These are phyloP conservation scores for Aureobasidium sp. DNA, from an alignment of 2,329 filamentous ascomycete species.

Conservation along the genomic window DNA sequence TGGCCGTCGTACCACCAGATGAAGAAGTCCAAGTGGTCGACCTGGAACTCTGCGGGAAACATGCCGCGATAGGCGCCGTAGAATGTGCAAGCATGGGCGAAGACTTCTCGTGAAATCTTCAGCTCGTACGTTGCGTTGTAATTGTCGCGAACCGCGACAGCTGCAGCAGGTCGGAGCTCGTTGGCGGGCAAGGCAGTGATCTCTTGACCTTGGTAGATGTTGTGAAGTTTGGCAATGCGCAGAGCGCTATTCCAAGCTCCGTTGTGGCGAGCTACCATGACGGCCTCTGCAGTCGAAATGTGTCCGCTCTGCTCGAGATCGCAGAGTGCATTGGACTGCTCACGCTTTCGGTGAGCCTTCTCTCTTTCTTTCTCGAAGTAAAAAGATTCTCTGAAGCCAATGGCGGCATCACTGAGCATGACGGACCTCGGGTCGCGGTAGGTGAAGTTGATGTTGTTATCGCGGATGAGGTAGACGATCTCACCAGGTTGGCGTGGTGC, in stretches of 20 bases:
- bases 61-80: not conserved
- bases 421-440: not conserved
- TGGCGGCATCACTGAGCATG: not conserved
- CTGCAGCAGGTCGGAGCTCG: not conserved
- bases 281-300: not conserved
- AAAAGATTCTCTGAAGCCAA: not conserved
- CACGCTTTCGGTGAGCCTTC: not conserved
- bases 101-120: not conserved
- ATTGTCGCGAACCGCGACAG: not conserved
- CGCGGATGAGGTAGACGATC: not conserved
- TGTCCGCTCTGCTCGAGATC: not conserved
- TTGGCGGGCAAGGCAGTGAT: not conserved
- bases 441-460: not conserved
- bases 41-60: not conserved
- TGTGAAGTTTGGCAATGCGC: not conserved
- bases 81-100: not conserved
- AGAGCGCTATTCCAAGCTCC: not conserved
- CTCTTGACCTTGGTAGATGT: not conserved
- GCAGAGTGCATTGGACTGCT: not conserved
- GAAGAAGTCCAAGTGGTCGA: not conserved
- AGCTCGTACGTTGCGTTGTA: not conserved
- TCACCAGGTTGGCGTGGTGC: not conserved
- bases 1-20: not conserved
- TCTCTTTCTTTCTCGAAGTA: not conserved
- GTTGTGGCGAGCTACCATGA: not conserved